Conservation (phyloP, 2,329 filamentous ascomycete species). For the Emericellopsis atlantica region DNA sequence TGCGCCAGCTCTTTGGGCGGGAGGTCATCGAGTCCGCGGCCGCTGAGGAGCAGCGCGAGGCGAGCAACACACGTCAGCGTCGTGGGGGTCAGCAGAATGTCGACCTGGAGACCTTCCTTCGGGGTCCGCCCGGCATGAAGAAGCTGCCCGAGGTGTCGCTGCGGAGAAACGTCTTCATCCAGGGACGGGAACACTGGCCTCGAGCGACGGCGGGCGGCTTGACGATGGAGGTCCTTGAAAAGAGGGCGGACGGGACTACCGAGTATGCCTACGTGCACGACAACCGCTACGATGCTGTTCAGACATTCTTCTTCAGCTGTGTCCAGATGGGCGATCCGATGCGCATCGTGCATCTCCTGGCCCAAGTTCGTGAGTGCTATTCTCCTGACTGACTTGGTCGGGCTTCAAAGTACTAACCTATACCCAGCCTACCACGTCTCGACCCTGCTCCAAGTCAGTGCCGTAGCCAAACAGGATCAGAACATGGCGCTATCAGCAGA, state of each 20-base stretch:
- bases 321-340: conserved; percentile 81
- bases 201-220: conserved; percentile 67
- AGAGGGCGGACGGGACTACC: conserved; percentile 32
- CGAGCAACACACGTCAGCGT: conserved; percentile 20
- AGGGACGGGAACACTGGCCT: conserved; percentile 82
- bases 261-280: conserved; percentile 75
- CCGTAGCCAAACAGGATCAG: conserved; percentile 81
- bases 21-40: conserved; percentile 43
- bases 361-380: conserved; percentile 19
- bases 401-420: not conserved
- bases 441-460: conserved; percentile 84
- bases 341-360: conserved; percentile 62
- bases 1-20: conserved; percentile 51
- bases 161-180: conserved; percentile 71
- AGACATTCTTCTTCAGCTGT: conserved; percentile 62
- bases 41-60: conserved; percentile 28
- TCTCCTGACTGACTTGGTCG: not conserved
- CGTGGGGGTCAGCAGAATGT: conserved; percentile 30
- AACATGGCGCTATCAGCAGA: conserved; percentile 80
- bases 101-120: conserved; percentile 43
- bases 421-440: conserved; percentile 71
- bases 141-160: conserved; percentile 60
- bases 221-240: conserved; percentile 54
- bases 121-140: conserved; percentile 39
- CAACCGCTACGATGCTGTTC: conserved; percentile 57